Evolutionary conservation across 1,139 yeast species (phyloP).

Genomic region (Candida sanyaensis): DNA sequence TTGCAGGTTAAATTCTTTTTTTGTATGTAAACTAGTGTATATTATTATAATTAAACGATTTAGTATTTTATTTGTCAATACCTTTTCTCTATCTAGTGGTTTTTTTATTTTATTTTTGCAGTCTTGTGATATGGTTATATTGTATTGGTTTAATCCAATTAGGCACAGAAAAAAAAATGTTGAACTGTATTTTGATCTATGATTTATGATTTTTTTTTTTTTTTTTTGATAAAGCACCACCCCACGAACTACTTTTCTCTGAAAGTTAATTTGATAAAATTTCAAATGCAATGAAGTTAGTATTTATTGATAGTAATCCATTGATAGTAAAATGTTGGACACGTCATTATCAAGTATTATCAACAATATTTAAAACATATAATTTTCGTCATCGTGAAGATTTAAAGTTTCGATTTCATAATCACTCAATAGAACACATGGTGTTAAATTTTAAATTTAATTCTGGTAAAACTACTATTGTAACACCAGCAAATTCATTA

Average conservation of each 20-base stretch:
- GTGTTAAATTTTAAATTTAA: constrained; percentile 5
- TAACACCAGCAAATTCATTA: constrained; percentile 28
- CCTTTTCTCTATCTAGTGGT: no score
- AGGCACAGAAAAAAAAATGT: neutral
- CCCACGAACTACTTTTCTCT: neutral
- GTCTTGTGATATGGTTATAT: neutral
- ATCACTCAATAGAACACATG: constrained; percentile 12
- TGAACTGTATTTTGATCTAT: no score
- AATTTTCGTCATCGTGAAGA: constrained; percentile 2
- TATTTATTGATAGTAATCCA: constrained; percentile 15
- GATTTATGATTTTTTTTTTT: no score
- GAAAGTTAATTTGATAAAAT: neutral
- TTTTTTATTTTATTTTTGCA: no score
- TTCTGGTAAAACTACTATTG: constrained; percentile 13
- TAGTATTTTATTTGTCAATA: neutral
- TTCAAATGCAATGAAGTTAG: constrained; percentile 8
- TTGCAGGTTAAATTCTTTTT: constrained; percentile 3
- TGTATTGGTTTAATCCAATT: neutral
- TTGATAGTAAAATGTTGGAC: constrained; percentile 15
- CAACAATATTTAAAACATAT: constrained; percentile 6
- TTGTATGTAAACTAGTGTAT: constrained; percentile 3
- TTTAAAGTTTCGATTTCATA: constrained; percentile 9
- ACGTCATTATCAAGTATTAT: constrained; percentile 11
- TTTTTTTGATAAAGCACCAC: no score
- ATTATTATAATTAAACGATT: constrained; percentile 3